Percentiles rank a stretch among this genome's conserved stretches.
phyloP scores from a whole-genome alignment of 2,329 filamentous ascomycete genomes.

The Tolypocladium ophioglossoides region DNA sequence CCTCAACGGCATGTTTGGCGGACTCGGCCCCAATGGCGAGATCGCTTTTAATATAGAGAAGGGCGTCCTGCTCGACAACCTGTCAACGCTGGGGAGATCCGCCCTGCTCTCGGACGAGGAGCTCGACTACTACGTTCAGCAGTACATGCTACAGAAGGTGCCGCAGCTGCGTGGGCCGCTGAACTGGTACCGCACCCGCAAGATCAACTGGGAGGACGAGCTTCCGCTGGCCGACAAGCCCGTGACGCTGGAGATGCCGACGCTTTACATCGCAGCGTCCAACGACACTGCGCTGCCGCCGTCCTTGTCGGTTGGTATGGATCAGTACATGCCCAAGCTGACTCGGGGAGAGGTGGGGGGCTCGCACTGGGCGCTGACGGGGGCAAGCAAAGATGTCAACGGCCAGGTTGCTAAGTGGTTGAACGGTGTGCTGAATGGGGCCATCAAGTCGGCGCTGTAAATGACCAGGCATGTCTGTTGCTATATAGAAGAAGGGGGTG shows the following conservation, averaged over 20 bases:
- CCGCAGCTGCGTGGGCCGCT: slow-evolving; percentile 65
- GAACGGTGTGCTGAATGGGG: slow-evolving; percentile 20
- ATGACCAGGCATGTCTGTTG: neutral
- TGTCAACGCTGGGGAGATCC: slow-evolving; percentile 41
- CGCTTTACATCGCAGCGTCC: slow-evolving; percentile 64
- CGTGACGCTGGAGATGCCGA: slow-evolving; percentile 46
- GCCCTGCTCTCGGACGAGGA: slow-evolving; percentile 58
- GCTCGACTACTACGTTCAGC: slow-evolving; percentile 63
- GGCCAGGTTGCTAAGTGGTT: slow-evolving; percentile 57
- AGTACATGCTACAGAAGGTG: slow-evolving; percentile 49
- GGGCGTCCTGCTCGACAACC: slow-evolving; percentile 54
- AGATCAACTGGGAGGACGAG: slow-evolving; percentile 72
- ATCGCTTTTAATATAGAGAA: slow-evolving; percentile 44
- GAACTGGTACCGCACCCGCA: slow-evolving; percentile 77
- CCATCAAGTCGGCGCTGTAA: slow-evolving; percentile 17
- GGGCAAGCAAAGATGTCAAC: slow-evolving; percentile 64
- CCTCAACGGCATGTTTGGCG: slow-evolving; percentile 62
- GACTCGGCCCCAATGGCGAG: slow-evolving; percentile 43
- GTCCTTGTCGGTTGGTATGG: slow-evolving; percentile 62
- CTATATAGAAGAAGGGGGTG: neutral
- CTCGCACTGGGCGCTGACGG: slow-evolving; percentile 74
- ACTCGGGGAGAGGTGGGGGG: slow-evolving; percentile 55
- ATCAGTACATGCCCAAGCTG: slow-evolving; percentile 51
- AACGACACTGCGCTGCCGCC: slow-evolving; percentile 65
- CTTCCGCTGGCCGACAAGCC: slow-evolving; percentile 44